phyloP scores from a whole-genome alignment of 306 rosid genomes.

The Lupinus albus region DNA sequence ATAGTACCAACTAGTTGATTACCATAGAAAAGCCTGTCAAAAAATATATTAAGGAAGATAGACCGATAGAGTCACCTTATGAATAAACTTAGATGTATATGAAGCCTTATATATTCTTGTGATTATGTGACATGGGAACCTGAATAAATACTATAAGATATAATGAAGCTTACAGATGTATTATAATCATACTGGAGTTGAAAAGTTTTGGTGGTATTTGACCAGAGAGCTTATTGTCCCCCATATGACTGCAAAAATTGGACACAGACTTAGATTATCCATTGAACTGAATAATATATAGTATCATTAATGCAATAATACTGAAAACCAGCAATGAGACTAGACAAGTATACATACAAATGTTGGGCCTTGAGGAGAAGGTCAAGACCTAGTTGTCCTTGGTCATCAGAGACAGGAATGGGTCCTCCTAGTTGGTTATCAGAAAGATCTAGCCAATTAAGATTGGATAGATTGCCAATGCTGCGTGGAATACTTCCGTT shows the following conservation, averaged over 20 bases:
- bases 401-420: conserved; percentile 49
- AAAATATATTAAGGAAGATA: conserved; percentile 22
- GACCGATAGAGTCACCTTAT: not conserved
- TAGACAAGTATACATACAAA: conserved; percentile 51
- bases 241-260: conserved; percentile 61
- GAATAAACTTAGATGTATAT: not conserved
- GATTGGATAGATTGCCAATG: conserved; percentile 52
- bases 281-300: conserved; percentile 19
- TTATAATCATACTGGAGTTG: conserved; percentile 47
- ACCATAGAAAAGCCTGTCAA: conserved; percentile 58
- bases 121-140: not conserved
- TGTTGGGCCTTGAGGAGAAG: conserved; percentile 47
- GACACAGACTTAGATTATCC: conserved; percentile 37
- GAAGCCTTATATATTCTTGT: conserved; percentile 2
- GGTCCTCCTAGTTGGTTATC: conserved; percentile 53
- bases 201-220: conserved; percentile 55
- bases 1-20: conserved; percentile 56
- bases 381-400: conserved; percentile 52
- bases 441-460: conserved; percentile 57
- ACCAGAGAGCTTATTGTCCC: conserved; percentile 52
- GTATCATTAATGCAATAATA: too few relatives aligned
- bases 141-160: conserved; percentile 10
- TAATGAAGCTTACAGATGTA: conserved; percentile 63
- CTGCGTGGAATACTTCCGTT: conserved; percentile 52
- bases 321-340: not conserved